Conservation (phyloP, 1,139 yeast genomes). For the Waltiozyma sp. region DNA sequence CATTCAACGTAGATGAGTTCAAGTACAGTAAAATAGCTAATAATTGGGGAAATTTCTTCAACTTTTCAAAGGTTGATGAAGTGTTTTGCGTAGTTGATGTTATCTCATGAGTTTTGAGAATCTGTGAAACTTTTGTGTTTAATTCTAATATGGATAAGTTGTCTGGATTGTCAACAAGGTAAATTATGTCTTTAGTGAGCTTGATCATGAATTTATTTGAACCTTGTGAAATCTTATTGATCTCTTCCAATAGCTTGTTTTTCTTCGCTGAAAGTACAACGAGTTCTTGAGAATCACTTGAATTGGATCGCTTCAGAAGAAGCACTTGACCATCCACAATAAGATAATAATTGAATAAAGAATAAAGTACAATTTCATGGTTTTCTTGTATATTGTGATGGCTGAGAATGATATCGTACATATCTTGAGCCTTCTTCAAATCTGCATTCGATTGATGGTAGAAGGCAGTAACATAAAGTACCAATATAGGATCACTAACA, state of each 20-base stretch:
- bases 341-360: slow-evolving; percentile 7
- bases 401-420: slow-evolving; percentile 3
- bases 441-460: slow-evolving; percentile 8
- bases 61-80: slow-evolving; percentile 4
- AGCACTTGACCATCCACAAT: slow-evolving; percentile 10
- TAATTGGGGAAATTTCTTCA: slow-evolving; percentile 12
- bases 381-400: slow-evolving; percentile 1
- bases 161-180: slow-evolving; percentile 8
- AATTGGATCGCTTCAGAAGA: slow-evolving; percentile 3
- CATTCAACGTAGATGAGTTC: slow-evolving; percentile 14
- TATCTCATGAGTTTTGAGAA: slow-evolving; percentile 6
- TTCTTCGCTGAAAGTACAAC: slow-evolving; percentile 2
- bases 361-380: slow-evolving; percentile 9
- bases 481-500: not conserved
- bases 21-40: slow-evolving; percentile 13
- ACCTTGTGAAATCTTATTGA: slow-evolving; percentile 3
- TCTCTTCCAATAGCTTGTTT: not conserved
- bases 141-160: slow-evolving; percentile 9
- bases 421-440: slow-evolving; percentile 3
- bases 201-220: slow-evolving; percentile 7
- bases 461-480: slow-evolving; percentile 3
- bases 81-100: not conserved
- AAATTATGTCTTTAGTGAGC: slow-evolving; percentile 6
- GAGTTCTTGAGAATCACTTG: slow-evolving; percentile 1
- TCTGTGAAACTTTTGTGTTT: slow-evolving; percentile 5